Evolutionary conservation across 2,329 filamentous ascomycete genomes (phyloP).

Genomic region (Scedosporium dehoogii): DNA sequence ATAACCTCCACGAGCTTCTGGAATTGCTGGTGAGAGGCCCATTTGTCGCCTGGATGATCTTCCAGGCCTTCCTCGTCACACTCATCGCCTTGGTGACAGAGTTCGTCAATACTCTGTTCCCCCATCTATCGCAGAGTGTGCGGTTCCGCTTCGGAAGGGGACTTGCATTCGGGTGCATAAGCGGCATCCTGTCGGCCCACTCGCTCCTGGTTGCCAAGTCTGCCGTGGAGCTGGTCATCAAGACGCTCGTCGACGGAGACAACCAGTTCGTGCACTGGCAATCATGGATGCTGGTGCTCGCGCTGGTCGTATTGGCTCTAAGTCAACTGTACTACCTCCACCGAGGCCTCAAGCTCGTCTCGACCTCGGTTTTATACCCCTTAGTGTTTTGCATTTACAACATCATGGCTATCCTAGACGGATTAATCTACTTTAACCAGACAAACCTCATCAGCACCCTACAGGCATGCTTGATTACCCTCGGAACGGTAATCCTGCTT

Average conservation of each 20-base stretch:
- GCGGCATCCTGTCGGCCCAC: conserved; percentile 89
- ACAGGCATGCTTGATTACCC: conserved; percentile 69
- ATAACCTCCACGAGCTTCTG: conserved; percentile 75
- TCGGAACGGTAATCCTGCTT: conserved; percentile 80
- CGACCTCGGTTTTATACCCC: conserved; percentile 90
- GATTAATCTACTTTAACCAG: conserved; percentile 93
- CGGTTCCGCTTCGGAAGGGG: conserved; percentile 69
- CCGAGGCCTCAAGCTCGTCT: conserved; percentile 84
- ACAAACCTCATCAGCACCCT: conserved; percentile 66
- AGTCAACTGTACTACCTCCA: conserved; percentile 94
- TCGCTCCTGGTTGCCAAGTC: conserved; percentile 90
- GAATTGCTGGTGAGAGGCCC: conserved; percentile 60
- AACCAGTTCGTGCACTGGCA: conserved; percentile 97
- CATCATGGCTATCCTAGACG: conserved; percentile 94
- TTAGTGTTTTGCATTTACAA: conserved; percentile 99
- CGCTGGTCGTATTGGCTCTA: conserved; percentile 70
- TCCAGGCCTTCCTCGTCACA: conserved; percentile 65
- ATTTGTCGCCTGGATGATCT: conserved; percentile 83
- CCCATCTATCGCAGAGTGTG: conserved; percentile 42
- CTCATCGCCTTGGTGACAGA: conserved; percentile 56
- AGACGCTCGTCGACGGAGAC: conserved; percentile 70
- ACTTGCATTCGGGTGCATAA: conserved; percentile 79
- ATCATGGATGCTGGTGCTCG: conserved; percentile 82
- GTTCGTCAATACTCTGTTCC: conserved; percentile 27
- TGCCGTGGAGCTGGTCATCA: conserved; percentile 85